A percentile compares a stretch with the other conserved stretches of the same genome.
These are phyloP conservation scores for Balakata baccata DNA, from an alignment of 345 rosid genomes.

Conservation along the genomic window DNA sequence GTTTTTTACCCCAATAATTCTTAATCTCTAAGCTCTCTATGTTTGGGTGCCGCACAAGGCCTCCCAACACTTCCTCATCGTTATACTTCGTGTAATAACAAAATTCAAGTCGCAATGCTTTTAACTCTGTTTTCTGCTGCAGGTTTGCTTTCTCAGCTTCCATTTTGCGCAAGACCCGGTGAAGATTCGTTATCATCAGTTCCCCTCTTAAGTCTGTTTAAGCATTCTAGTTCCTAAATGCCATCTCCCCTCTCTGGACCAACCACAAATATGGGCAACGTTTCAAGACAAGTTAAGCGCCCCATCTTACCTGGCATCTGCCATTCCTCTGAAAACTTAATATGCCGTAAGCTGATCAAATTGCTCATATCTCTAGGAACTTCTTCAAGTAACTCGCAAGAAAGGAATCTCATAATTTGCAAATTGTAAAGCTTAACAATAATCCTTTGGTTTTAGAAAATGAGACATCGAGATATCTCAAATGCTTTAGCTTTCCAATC, in stretches of 20 bases:
- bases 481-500: slow-evolving; percentile 20
- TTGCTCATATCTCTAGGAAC: slow-evolving; percentile 1
- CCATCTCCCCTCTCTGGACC: neutral
- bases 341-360: slow-evolving; percentile 9
- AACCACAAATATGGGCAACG: slow-evolving; percentile 6
- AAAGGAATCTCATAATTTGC: neutral
- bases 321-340: neutral
- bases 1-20: neutral
- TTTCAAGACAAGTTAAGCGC: slow-evolving; percentile 3
- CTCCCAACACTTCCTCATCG: slow-evolving; percentile 19
- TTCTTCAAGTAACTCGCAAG: neutral
- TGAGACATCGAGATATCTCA: slow-evolving; percentile 27
- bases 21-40: slow-evolving; percentile 9
- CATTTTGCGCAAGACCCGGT: neutral
- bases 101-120: neutral
- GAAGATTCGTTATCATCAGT: neutral
- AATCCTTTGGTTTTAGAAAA: neutral
- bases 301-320: slow-evolving; percentile 9
- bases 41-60: slow-evolving; percentile 11
- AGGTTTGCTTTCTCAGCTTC: slow-evolving; percentile 21
- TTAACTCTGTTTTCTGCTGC: neutral
- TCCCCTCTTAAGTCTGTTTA: slow-evolving; percentile 3
- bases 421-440: neutral
- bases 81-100: no score
- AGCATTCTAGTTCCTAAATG: slow-evolving; percentile 4